Evolutionary conservation across 1,284 basidiomycete species (phyloP).

Genomic region (Sanghuangporus baumii): DNA sequence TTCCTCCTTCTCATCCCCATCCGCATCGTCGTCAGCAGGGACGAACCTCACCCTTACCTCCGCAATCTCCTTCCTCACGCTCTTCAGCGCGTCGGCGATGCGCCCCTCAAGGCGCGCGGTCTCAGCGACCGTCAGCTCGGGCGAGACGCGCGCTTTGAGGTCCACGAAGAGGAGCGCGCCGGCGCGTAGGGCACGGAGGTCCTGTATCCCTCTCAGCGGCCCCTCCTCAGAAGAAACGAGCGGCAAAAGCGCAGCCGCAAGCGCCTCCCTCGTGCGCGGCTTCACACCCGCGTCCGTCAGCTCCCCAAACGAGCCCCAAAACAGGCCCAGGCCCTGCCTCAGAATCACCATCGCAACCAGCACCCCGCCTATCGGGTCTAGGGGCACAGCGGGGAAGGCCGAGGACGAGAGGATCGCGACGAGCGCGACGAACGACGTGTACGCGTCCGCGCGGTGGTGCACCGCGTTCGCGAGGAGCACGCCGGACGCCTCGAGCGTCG

Average conservation of each 20-base stretch:
- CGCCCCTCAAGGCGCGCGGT: slow-evolving; percentile 55
- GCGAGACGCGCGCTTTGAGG: slow-evolving; percentile 64
- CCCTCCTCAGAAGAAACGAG: slow-evolving; percentile 31
- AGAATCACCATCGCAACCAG: slow-evolving; percentile 89
- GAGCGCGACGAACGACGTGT: slow-evolving; percentile 83
- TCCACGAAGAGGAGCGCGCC: slow-evolving; percentile 75
- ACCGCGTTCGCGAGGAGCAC: slow-evolving; percentile 90
- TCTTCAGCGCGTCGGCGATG: slow-evolving; percentile 58
- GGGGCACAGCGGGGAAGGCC: slow-evolving; percentile 77
- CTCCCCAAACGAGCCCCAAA: slow-evolving; percentile 73
- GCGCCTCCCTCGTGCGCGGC: slow-evolving; percentile 42
- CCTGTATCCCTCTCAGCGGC: slow-evolving; percentile 33
- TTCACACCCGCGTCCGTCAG: slow-evolving; percentile 84
- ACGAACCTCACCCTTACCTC: slow-evolving; percentile 76
- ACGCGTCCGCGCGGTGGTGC: slow-evolving; percentile 93
- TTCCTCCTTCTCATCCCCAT: slow-evolving; percentile 15
- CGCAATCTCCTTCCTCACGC: slow-evolving; percentile 63
- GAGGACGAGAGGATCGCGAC: slow-evolving; percentile 86
- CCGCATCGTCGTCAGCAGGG: slow-evolving; percentile 39
- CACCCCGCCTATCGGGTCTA: slow-evolving; percentile 92
- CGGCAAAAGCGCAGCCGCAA: slow-evolving; percentile 50
- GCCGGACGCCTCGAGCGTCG: slow-evolving; percentile 83
- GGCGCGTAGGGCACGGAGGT: slow-evolving; percentile 72
- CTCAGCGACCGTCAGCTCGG: slow-evolving; percentile 51
- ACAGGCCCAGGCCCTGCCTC: slow-evolving; percentile 72